A percentile compares a stretch with the other conserved stretches of the same genome.
phyloP scores from a whole-genome alignment of 176 grass and related monocot species.

The Saccharum officinarum region DNA sequence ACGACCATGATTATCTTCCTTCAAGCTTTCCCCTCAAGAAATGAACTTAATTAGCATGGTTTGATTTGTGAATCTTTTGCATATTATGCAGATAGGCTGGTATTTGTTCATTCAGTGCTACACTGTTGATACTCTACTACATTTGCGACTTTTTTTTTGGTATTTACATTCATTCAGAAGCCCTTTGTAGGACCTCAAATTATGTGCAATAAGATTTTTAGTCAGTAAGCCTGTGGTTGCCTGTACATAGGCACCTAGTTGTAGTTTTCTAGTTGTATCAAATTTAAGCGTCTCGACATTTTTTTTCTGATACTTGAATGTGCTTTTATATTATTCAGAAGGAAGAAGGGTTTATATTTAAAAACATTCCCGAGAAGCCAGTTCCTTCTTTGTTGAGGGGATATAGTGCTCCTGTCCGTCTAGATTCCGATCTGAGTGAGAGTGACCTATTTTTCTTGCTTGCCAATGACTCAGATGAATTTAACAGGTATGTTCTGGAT shows the following conservation, averaged over 20 bases:
- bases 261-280: slow-evolving; percentile 1
- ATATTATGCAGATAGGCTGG: neutral
- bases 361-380: slow-evolving; percentile 71
- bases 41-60: slow-evolving; percentile 5
- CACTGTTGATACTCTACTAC: neutral
- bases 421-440: slow-evolving; percentile 90
- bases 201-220: neutral
- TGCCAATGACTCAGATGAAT: slow-evolving; percentile 98
- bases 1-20: slow-evolving; percentile 22
- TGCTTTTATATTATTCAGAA: slow-evolving; percentile 67
- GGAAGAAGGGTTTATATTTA: slow-evolving; percentile 87
- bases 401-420: slow-evolving; percentile 92
- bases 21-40: slow-evolving; percentile 5
- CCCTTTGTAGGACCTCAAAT: neutral
- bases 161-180: neutral
- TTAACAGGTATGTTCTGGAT: slow-evolving; percentile 67
- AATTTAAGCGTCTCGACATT: neutral
- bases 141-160: neutral
- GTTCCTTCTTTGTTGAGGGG: slow-evolving; percentile 90
- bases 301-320: slow-evolving; percentile 9
- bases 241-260: neutral
- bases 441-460: slow-evolving; percentile 92
- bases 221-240: neutral
- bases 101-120: slow-evolving; percentile 7
- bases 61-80: slow-evolving; percentile 14